Percentiles rank a stretch among this genome's conserved stretches.
These are phyloP conservation scores for Leccinum fuscescens DNA, from an alignment of 1,284 basidiomycete species.

Conservation along the genomic window DNA sequence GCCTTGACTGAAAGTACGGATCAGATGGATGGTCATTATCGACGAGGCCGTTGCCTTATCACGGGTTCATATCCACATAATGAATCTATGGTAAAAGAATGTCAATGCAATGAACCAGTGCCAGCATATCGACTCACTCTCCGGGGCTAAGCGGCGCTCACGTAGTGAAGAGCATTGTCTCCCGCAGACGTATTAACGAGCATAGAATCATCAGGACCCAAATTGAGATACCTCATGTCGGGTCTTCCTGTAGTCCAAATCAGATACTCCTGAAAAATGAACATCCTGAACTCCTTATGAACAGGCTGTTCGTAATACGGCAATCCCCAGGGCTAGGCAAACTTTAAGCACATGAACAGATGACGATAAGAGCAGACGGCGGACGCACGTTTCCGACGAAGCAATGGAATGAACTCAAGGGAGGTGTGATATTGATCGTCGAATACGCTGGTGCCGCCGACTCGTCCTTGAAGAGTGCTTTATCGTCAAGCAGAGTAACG, in stretches of 20 bases:
- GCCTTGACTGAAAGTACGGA: too few relatives aligned
- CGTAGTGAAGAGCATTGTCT: conserved; percentile 83
- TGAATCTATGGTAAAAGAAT: conserved; percentile 27
- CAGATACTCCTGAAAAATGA: too few relatives aligned
- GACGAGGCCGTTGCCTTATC: too few relatives aligned
- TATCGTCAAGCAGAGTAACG: conserved; percentile 32
- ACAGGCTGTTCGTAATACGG: conserved; percentile 75
- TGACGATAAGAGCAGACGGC: conserved; percentile 10
- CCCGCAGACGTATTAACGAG: conserved; percentile 80
- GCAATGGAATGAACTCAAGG: conserved; percentile 76
- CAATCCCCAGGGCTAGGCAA: conserved; percentile 60
- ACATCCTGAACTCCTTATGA: conserved; percentile 70
- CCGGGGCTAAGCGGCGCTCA: conserved; percentile 61
- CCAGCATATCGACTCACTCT: conserved; percentile 33
- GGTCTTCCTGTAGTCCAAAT: conserved; percentile 57
- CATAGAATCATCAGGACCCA: conserved; percentile 66
- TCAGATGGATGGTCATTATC: too few relatives aligned
- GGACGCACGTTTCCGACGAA: conserved; percentile 52
- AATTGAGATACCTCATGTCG: conserved; percentile 73
- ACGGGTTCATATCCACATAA: too few relatives aligned
- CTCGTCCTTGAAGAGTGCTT: conserved; percentile 28
- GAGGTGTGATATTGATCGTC: conserved; percentile 53
- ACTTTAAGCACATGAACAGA: neutral
- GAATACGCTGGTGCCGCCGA: conserved; percentile 22
- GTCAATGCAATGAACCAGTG: neutral